Percentiles rank a stretch among this genome's conserved stretches.
These are phyloP conservation scores for Candida sanyaensis DNA, from an alignment of 1,139 yeast species.

Conservation along the genomic window DNA sequence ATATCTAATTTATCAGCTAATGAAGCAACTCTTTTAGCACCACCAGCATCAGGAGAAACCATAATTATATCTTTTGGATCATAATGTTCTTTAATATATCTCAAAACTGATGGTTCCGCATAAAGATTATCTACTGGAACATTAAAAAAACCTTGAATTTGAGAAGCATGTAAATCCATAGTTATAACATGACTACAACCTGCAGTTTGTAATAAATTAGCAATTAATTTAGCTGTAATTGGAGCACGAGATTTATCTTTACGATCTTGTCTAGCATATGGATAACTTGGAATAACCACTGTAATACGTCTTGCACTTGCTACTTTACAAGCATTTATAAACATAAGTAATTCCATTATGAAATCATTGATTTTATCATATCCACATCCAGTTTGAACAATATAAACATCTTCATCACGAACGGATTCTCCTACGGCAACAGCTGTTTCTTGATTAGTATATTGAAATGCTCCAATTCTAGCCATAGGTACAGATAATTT, in stretches of 20 bases:
- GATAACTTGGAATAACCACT: constrained; percentile 93
- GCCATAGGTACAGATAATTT: constrained; percentile 60
- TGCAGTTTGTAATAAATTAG: constrained; percentile 91
- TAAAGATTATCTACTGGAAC: constrained; percentile 96
- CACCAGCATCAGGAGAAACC: constrained; percentile 98
- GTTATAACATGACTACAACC: constrained; percentile 97
- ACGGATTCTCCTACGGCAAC: constrained; percentile 94
- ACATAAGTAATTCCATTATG: constrained; percentile 81
- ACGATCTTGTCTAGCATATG: constrained; percentile 96
- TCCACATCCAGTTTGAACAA: constrained; percentile 92
- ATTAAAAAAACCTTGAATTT: constrained; percentile 94
- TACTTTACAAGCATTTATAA: constrained; percentile 93
- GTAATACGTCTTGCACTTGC: constrained; percentile 96
- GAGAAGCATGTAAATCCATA: constrained; percentile 97
- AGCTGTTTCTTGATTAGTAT: constrained; percentile 83
- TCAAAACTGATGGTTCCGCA: constrained; percentile 92
- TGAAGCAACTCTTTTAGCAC: constrained; percentile 97
- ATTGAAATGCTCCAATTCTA: constrained; percentile 66
- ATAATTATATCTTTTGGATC: constrained; percentile 71
- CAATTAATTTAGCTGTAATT: constrained; percentile 94
- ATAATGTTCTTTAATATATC: constrained; percentile 79
- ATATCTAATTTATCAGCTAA: constrained; percentile 90
- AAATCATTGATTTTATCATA: constrained; percentile 72
- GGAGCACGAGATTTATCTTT: constrained; percentile 97
- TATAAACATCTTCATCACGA: constrained; percentile 93